A percentile compares a stretch with the other conserved stretches of the same genome.
Conservation (phyloP, 2,329 filamentous ascomycete species). For the Lachnellula cervina region DNA sequence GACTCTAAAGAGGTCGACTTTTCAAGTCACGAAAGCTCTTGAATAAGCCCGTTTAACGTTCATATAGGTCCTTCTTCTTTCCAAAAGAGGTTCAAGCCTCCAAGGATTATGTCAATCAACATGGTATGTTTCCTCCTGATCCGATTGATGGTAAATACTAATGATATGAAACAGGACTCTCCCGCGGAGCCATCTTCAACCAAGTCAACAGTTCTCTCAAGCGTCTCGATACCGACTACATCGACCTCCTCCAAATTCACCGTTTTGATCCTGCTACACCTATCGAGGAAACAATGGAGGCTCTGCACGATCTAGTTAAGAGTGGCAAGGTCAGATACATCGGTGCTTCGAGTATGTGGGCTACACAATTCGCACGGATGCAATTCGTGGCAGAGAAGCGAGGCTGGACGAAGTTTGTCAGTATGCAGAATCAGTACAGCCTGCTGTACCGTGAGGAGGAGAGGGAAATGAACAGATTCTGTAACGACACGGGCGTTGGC, state of each 20-base stretch:
- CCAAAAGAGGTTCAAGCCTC: constrained; percentile 37
- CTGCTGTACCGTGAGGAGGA: constrained; percentile 55
- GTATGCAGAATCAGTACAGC: constrained; percentile 54
- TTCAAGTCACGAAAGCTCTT: too few species aligned
- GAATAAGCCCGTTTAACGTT: too few species aligned
- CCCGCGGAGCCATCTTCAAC: constrained; percentile 60
- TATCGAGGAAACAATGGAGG: constrained; percentile 57
- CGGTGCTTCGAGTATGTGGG: constrained; percentile 45
- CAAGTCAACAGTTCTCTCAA: constrained; percentile 56
- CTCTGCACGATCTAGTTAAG: constrained; percentile 54
- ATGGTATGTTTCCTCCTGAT: constrained; percentile 22
- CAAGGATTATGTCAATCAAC: constrained; percentile 46
- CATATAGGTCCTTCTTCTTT: constrained; percentile 23
- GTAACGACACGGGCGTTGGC: constrained; percentile 40
- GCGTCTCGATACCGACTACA: constrained; percentile 51
- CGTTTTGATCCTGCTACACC: constrained; percentile 48
- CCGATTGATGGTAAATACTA: background rate
- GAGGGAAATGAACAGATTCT: constrained; percentile 40
- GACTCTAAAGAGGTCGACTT: too few species aligned
- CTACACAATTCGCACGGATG: constrained; percentile 45
- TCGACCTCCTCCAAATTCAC: constrained; percentile 58
- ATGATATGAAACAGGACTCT: constrained; percentile 41
- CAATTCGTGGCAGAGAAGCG: constrained; percentile 48
- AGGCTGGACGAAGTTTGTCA: constrained; percentile 52
- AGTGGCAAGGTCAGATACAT: constrained; percentile 54